Evolutionary conservation across 148 eudicot species (phyloP), one percentile per base, ranked within the genome.

Genomic region (Bassia scoparia): DNA sequence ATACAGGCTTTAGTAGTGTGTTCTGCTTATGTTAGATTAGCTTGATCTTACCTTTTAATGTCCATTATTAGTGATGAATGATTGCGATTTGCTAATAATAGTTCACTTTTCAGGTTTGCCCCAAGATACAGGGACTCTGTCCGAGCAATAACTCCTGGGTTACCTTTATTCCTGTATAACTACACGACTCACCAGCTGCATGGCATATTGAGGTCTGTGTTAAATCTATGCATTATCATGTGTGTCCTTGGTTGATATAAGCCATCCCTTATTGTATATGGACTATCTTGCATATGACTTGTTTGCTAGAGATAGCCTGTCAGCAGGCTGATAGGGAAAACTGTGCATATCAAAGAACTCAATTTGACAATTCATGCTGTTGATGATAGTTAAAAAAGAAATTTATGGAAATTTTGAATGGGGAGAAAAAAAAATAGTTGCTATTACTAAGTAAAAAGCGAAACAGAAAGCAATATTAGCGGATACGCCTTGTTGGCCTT

Each of bases 81-180:
- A 31, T 59, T 63, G n/a, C n/a, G n/a, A n/a, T n/a, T n/a, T n/a
- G 61, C 72, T 60, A 24, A 64, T 37, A 30, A 35, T 26, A 21
- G 4, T 44, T 10, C 23, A 56, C 35, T 74, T 73, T 83, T 84
- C 80, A 95, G 98, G 98, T 72, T 84, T 95, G 74, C 98, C 98
- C 98, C 98, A 52, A 88, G 97, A 80, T 95, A 95, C 78, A 87
- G 98, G 70, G 98, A 95, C 76, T 95, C 98, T 74, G 98, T 95
- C 38, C 86, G 98, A 64, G 97, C 98, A 71, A 95, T 95, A 67
- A 95, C 98, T 31, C 98, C 98, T 11, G 98, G 98, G 66, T 85
- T 95, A 76, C 98, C 98, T 61, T 79, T 95, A 86, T 95, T 95
- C 83, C 92, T 95, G 78, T 95, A 95, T 83, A 95, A 95, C 72